phyloP scores from a whole-genome alignment of 2,329 filamentous ascomycete species.

The Xylaria multiplex region DNA sequence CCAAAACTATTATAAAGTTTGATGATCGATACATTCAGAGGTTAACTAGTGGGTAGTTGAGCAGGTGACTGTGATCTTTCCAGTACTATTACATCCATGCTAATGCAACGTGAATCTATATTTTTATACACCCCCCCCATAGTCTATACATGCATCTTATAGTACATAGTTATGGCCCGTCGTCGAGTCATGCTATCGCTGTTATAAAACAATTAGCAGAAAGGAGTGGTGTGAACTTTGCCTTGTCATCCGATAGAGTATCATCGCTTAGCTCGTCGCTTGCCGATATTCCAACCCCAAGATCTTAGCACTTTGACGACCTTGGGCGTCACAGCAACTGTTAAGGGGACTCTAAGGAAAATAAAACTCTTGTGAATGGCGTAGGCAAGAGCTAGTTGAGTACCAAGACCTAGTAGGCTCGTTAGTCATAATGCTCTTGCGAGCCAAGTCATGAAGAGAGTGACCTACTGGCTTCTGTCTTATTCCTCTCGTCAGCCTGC shows the following conservation, averaged over 20 bases:
- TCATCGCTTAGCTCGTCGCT: constrained; percentile 57
- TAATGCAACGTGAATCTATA: constrained; percentile 22
- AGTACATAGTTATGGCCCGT: constrained; percentile 11
- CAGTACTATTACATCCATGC: not conserved
- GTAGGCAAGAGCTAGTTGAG: constrained; percentile 91
- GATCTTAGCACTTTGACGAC: constrained; percentile 87
- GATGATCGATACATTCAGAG: not conserved
- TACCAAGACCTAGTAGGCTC: constrained; percentile 66
- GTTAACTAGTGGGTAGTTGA: not conserved
- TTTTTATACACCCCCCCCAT: constrained; percentile 20
- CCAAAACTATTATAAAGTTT: not conserved
- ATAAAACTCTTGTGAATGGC: constrained; percentile 98
- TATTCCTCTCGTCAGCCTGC: constrained; percentile 69
- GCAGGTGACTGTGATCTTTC: not conserved
- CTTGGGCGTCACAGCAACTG: constrained; percentile 89
- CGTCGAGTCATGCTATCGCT: constrained; percentile 6
- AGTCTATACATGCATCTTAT: constrained; percentile 29
- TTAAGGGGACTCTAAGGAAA: constrained; percentile 91
- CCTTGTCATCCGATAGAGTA: not conserved
- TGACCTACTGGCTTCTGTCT: constrained; percentile 78
- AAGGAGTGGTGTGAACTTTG: constrained; percentile 22
- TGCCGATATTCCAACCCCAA: constrained; percentile 97
- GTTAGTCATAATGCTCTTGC: constrained; percentile 29
- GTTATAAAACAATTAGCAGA: not conserved
- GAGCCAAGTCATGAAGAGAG: not conserved